These are phyloP conservation scores for Quercus lobata DNA, from an alignment of 331 rosid genomes.

Conservation along the genomic window DNA sequence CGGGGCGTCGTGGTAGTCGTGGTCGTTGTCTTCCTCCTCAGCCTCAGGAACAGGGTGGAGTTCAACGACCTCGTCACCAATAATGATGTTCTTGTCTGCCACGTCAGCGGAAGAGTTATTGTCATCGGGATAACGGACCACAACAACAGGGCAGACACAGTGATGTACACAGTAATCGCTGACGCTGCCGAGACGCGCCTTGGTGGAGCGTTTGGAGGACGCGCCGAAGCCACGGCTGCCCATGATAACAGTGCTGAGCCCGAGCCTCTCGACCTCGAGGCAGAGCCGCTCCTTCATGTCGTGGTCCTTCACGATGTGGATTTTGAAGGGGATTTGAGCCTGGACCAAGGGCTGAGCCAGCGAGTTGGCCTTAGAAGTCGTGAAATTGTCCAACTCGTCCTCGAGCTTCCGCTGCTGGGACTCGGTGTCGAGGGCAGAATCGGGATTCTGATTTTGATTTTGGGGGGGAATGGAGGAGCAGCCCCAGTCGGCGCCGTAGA, in stretches of 20 bases:
- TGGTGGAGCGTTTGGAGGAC: slow-evolving; percentile 41
- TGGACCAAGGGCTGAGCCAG: slow-evolving; percentile 68
- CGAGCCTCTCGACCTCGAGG: slow-evolving; percentile 87
- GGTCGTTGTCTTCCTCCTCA: slow-evolving; percentile 26
- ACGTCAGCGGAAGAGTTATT: slow-evolving; percentile 12
- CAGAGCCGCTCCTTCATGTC: slow-evolving; percentile 93
- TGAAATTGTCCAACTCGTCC: slow-evolving; percentile 72
- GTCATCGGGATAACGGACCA: slow-evolving; percentile 68
- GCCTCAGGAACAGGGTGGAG: slow-evolving; percentile 87
- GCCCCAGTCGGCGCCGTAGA: slow-evolving; percentile 98
- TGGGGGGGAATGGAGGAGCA: slow-evolving; percentile 19
- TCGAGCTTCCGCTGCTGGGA: slow-evolving; percentile 57
- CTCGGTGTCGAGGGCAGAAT: slow-evolving; percentile 15
- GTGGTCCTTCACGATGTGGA: slow-evolving; percentile 89
- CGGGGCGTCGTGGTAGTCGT: slow-evolving; percentile 50
- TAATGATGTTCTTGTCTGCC: neutral
- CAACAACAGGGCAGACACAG: slow-evolving; percentile 88
- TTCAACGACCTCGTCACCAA: slow-evolving; percentile 37
- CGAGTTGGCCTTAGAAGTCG: slow-evolving; percentile 56
- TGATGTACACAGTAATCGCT: slow-evolving; percentile 91
- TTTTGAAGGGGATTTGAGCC: slow-evolving; percentile 66
- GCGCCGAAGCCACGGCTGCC: slow-evolving; percentile 88
- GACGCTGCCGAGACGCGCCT: slow-evolving; percentile 72
- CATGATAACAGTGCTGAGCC: slow-evolving; percentile 87
- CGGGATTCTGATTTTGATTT: neutral